A percentile compares a stretch with the other conserved stretches of the same genome.
These are phyloP conservation scores for Hysterium pulicare DNA, from an alignment of 2,329 filamentous ascomycete species.

Conservation along the genomic window DNA sequence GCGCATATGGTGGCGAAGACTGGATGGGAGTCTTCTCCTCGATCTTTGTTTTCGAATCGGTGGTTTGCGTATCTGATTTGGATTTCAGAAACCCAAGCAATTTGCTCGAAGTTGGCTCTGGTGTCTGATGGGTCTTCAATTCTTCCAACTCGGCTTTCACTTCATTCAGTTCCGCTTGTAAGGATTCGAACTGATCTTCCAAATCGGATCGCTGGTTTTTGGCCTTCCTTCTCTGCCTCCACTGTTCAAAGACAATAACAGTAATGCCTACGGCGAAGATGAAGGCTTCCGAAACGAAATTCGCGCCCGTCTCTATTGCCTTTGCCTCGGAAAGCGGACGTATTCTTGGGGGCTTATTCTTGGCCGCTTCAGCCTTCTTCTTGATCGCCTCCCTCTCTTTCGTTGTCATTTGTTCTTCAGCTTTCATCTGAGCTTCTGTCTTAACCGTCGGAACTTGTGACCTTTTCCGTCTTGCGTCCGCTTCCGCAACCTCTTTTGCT, in stretches of 20 bases:
- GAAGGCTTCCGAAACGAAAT: constrained; percentile 66
- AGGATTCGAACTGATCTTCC: constrained; percentile 54
- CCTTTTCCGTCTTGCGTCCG: constrained; percentile 52
- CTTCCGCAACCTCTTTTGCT: constrained; percentile 53
- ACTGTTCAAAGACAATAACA: constrained; percentile 61
- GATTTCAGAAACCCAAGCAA: constrained; percentile 30
- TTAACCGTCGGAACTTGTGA: constrained; percentile 57
- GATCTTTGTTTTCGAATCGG: constrained; percentile 23
- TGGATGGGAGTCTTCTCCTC: background rate
- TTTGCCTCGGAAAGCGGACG: constrained; percentile 64
- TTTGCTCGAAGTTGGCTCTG: constrained; percentile 21
- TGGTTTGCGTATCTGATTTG: constrained; percentile 19
- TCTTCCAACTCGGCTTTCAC: constrained; percentile 40
- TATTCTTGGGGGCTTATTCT: constrained; percentile 49
- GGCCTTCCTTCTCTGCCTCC: constrained; percentile 60
- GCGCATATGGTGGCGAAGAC: no score
- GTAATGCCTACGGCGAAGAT: constrained; percentile 62
- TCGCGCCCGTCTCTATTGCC: constrained; percentile 66
- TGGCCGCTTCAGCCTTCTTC: constrained; percentile 37
- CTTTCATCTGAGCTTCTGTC: constrained; percentile 58
- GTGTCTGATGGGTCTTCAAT: constrained; percentile 32
- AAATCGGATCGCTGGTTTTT: constrained; percentile 58
- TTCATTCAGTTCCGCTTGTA: constrained; percentile 48
- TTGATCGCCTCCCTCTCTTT: constrained; percentile 48
- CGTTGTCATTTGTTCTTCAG: constrained; percentile 51